Percentiles rank a stretch among this genome's conserved stretches.
phyloP scores from a whole-genome alignment of 352 stramenopile species.

The Phytopythium boreale region DNA sequence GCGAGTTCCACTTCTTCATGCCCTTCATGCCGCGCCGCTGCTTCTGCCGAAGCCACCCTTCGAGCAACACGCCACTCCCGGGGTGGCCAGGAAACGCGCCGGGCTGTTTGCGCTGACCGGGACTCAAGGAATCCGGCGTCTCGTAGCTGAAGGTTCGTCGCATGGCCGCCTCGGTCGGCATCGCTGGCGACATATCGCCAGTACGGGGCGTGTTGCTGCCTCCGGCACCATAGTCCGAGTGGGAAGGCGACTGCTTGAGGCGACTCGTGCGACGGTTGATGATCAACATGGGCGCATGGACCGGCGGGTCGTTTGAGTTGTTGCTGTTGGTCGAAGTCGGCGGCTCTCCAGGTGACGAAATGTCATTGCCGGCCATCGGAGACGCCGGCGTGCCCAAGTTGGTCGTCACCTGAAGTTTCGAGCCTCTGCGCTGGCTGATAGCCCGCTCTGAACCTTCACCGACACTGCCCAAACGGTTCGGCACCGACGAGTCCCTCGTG shows the following conservation, averaged over 20 bases:
- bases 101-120: slow-evolving; percentile 48
- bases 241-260: slow-evolving; percentile 42
- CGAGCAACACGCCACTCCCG: slow-evolving; percentile 69
- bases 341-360: background rate
- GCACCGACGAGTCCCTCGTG: background rate
- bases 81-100: slow-evolving; percentile 43
- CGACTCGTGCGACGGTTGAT: slow-evolving; percentile 51
- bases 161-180: slow-evolving; percentile 7
- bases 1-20: slow-evolving; percentile 83
- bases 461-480: background rate
- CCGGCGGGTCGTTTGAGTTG: background rate
- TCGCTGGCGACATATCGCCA: slow-evolving; percentile 10
- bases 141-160: slow-evolving; percentile 25
- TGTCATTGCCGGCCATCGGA: background rate
- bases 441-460: background rate
- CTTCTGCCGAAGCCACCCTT: slow-evolving; percentile 82
- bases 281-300: slow-evolving; percentile 11
- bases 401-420: slow-evolving; percentile 6
- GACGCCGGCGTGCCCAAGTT: background rate
- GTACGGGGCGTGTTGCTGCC: slow-evolving; percentile 14
- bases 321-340: background rate
- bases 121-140: slow-evolving; percentile 22
- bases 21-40: slow-evolving; percentile 75
- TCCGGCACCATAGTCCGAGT: slow-evolving; percentile 28
- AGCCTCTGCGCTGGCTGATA: slow-evolving; percentile 7